Conservation (phyloP, 2,329 filamentous ascomycete species). For the Fusarium foetens region DNA sequence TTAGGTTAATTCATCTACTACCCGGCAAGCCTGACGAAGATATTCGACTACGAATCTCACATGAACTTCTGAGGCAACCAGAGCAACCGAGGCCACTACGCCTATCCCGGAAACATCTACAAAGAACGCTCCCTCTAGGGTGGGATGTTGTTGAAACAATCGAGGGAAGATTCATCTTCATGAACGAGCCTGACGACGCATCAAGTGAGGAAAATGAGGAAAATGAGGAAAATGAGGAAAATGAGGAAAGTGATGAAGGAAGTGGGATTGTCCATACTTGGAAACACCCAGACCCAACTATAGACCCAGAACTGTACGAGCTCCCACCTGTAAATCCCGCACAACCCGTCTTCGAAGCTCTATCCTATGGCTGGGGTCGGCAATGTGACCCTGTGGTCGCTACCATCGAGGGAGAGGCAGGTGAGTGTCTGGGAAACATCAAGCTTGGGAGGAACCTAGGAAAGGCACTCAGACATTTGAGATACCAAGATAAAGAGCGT, state of each 20-base stretch:
- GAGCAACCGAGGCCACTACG: accelerated
- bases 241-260: neutral
- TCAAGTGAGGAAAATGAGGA: neutral
- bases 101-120: accelerated
- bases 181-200: neutral
- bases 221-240: neutral
- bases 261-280: accelerated
- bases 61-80: neutral
- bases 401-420: accelerated
- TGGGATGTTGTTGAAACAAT: neutral
- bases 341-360: neutral
- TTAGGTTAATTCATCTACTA: neutral
- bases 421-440: neutral
- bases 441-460: neutral
- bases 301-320: neutral
- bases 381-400: neutral
- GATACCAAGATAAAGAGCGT: neutral
- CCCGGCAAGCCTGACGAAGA: neutral
- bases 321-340: neutral
- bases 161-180: neutral
- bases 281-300: neutral
- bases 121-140: neutral
- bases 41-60: neutral
- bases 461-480: neutral
- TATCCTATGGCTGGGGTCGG: neutral